Evolutionary conservation across 345 rosid species (phyloP).

Genomic region (Microthlaspi erraticum): DNA sequence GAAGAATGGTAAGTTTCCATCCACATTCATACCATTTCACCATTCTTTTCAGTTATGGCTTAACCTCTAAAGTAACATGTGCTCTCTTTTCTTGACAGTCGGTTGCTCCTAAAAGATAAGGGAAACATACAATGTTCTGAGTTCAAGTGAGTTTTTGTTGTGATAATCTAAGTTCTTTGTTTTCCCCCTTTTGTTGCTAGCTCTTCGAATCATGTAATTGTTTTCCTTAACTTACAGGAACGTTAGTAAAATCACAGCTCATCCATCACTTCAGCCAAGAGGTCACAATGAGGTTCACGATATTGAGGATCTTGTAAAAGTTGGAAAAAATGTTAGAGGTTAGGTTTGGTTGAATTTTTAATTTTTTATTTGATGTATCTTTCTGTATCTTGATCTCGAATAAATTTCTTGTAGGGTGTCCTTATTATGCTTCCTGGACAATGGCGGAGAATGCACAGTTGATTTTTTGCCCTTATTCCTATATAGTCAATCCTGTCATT

Average conservation of each 20-base stretch:
- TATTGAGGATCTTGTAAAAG: constrained; percentile 93
- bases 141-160: constrained; percentile 65
- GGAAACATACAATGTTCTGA: constrained; percentile 62
- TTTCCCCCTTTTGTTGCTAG: not conserved
- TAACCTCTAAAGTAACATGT: constrained; percentile 9
- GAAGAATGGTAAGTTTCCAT: constrained; percentile 77
- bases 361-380: not conserved
- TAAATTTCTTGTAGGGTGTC: constrained; percentile 63
- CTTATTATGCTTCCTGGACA: constrained; percentile 80
- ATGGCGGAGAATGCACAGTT: constrained; percentile 82
- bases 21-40: not conserved
- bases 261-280: constrained; percentile 66
- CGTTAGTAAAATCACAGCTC: constrained; percentile 60
- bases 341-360: constrained; percentile 8
- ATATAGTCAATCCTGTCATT: constrained; percentile 79
- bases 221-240: constrained; percentile 54
- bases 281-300: constrained; percentile 92
- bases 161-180: constrained; percentile 16
- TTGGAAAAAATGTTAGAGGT: constrained; percentile 90
- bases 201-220: not conserved
- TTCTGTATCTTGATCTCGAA: constrained; percentile 15
- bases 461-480: constrained; percentile 89
- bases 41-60: not conserved
- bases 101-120: constrained; percentile 64
- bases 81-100: constrained; percentile 52